Percentiles rank a stretch among this genome's conserved stretches.
These are phyloP conservation scores for Haplographium delicatum DNA, from an alignment of 495 filamentous ascomycete genomes.

Conservation along the genomic window DNA sequence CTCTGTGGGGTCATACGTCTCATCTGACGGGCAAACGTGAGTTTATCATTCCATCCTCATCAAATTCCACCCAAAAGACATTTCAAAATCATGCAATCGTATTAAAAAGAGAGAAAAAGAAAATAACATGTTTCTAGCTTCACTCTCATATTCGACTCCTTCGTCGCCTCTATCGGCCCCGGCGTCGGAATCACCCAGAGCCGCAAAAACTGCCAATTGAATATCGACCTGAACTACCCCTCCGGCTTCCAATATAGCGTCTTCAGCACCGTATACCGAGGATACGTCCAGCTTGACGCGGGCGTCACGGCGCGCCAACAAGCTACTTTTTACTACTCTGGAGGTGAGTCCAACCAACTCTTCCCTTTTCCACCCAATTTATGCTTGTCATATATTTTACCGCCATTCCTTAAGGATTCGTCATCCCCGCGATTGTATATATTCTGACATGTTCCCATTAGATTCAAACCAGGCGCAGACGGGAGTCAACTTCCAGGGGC, in stretches of 20 bases:
- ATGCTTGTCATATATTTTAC: too few relatives aligned
- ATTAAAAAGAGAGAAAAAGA: too few relatives aligned
- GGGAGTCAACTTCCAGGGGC: constrained; percentile 33
- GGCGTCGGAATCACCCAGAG: constrained; percentile 30
- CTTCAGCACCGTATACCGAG: constrained; percentile 6
- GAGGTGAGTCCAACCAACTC: too few relatives aligned
- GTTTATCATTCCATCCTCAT: not conserved
- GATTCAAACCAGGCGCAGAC: too few relatives aligned
- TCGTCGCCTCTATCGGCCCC: constrained; percentile 40
- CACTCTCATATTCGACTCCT: constrained; percentile 43
- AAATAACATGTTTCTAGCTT: constrained; percentile 25
- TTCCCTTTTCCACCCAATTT: constrained; percentile 20
- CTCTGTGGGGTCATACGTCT: constrained; percentile 5
- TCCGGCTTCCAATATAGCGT: constrained; percentile 36
- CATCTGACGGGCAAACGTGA: constrained; percentile 16
- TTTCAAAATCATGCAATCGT: not conserved
- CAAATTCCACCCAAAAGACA: not conserved
- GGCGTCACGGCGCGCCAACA: constrained; percentile 22
- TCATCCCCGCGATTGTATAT: too few relatives aligned
- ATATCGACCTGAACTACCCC: constrained; percentile 39
- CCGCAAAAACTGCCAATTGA: constrained; percentile 43
- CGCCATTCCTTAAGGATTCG: too few relatives aligned
- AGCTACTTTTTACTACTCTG: constrained; percentile 33
- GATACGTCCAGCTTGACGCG: constrained; percentile 3
- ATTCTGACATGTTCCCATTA: too few relatives aligned